Percentiles rank a stretch among this genome's conserved stretches.
Conservation (phyloP, 2,329 filamentous ascomycete genomes). For the Xylariaceae sp. region DNA sequence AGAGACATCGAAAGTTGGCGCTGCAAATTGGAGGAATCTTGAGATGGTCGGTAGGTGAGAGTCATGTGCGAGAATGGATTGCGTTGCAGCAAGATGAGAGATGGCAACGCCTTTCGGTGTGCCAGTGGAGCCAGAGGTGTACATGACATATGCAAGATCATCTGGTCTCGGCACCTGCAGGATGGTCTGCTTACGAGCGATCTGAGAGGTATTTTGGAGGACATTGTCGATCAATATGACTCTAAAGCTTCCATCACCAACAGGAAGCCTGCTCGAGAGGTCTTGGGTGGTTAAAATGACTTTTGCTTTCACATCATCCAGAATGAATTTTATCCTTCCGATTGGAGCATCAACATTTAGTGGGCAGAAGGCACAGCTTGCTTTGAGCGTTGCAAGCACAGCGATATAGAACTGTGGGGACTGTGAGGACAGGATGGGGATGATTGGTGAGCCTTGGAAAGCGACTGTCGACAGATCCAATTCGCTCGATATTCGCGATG, state of each 20-base stretch:
- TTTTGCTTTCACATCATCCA: slow-evolving; percentile 68
- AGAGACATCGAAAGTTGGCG: slow-evolving; percentile 90
- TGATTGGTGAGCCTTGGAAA: slow-evolving; percentile 42
- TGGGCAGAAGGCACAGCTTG: slow-evolving; percentile 82
- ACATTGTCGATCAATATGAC: slow-evolving; percentile 36
- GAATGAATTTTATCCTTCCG: slow-evolving; percentile 75
- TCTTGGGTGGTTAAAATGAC: slow-evolving; percentile 62
- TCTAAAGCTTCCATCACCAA: slow-evolving; percentile 24
- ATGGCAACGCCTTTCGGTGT: slow-evolving; percentile 83
- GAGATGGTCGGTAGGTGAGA: slow-evolving; percentile 70
- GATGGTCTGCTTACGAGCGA: background rate
- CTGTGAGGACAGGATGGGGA: slow-evolving; percentile 77
- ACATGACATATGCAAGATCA: slow-evolving; percentile 81
- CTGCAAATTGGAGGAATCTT: slow-evolving; percentile 86
- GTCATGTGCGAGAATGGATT: slow-evolving; percentile 79
- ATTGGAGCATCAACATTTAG: slow-evolving; percentile 72
- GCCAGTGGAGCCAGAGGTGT: slow-evolving; percentile 87
- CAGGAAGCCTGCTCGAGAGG: slow-evolving; percentile 39
- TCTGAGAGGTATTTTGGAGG: background rate
- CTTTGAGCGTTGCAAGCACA: slow-evolving; percentile 72
- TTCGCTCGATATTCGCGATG: slow-evolving; percentile 43
- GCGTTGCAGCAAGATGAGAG: slow-evolving; percentile 74
- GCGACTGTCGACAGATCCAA: slow-evolving; percentile 12
- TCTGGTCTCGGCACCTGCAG: slow-evolving; percentile 19
- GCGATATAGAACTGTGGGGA: slow-evolving; percentile 73